These are phyloP conservation scores for Chlorella sp. DNA, from an alignment of 139 green algal genomes.

Conservation along the genomic window DNA sequence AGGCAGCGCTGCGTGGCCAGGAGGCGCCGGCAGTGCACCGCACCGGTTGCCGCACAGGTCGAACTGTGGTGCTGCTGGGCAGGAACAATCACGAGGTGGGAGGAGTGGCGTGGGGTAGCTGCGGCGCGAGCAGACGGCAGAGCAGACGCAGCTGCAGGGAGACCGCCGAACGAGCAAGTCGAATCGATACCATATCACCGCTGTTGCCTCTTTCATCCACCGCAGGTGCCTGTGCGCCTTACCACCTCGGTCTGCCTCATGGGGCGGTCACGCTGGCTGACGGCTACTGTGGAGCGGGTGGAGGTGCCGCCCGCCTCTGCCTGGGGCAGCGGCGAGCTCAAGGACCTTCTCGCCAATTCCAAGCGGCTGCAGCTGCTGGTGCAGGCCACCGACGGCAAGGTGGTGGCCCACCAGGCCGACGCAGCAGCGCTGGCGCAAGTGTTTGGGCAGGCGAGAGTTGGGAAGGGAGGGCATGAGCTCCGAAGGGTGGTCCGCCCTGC, in stretches of 20 bases:
- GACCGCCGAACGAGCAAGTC: too few relatives aligned
- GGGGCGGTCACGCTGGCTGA: background rate
- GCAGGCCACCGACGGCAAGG: background rate
- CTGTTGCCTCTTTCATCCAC: too few relatives aligned
- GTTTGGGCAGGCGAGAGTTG: constrained; percentile 20
- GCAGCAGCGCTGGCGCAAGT: background rate
- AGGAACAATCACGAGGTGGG: constrained; percentile 1
- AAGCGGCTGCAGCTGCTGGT: constrained; percentile 20
- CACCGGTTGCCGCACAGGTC: constrained; percentile 1
- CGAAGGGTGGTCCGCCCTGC: too few relatives aligned
- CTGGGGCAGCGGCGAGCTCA: constrained; percentile 5
- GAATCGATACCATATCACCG: too few relatives aligned
- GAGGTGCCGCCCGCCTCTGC: background rate
- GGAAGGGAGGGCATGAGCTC: too few relatives aligned
- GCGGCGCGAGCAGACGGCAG: too few relatives aligned
- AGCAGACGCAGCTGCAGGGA: too few relatives aligned
- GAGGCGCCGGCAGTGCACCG: too few relatives aligned
- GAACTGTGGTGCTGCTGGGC: background rate
- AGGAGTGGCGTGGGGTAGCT: too few relatives aligned
- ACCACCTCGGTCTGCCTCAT: background rate
- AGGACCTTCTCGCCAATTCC: background rate
- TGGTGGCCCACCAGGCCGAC: constrained; percentile 8
- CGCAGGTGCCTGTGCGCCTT: background rate
- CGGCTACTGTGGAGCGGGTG: background rate
- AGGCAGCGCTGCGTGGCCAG: too few relatives aligned